These are phyloP conservation scores for Ceratocystis variospora DNA, from an alignment of 2,329 filamentous ascomycete genomes.

Conservation along the genomic window DNA sequence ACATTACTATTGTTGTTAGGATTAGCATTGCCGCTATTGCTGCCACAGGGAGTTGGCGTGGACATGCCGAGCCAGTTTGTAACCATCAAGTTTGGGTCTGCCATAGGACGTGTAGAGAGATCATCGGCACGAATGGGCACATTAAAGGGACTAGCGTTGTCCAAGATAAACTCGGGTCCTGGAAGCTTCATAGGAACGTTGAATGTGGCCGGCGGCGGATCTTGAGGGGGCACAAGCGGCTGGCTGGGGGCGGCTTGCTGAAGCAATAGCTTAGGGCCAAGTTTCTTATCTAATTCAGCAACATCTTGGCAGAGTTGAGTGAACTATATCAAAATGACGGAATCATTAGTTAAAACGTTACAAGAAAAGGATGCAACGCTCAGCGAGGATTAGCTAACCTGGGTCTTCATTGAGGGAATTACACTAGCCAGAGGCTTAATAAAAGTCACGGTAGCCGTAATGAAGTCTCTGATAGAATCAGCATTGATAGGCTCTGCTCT, in stretches of 20 bases:
- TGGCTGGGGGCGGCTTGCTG: background rate
- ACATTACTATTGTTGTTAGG: background rate
- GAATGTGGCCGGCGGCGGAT: background rate
- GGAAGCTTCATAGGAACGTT: background rate
- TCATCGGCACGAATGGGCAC: slow-evolving; percentile 3
- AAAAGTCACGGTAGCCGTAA: slow-evolving; percentile 27
- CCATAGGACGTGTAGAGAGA: background rate
- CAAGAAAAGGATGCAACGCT: background rate
- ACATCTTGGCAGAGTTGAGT: slow-evolving; percentile 10
- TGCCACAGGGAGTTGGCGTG: background rate
- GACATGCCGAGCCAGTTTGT: slow-evolving; percentile 8
- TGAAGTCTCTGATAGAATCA: slow-evolving; percentile 25
- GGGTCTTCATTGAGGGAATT: slow-evolving; percentile 20
- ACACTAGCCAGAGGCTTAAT: slow-evolving; percentile 25
- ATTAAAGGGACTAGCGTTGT: slow-evolving; percentile 11
- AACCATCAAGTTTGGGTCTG: background rate
- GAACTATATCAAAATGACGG: background rate
- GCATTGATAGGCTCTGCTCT: slow-evolving; percentile 26
- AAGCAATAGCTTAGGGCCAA: slow-evolving; percentile 2
- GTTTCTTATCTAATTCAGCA: slow-evolving; percentile 8
- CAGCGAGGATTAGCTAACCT: slow-evolving; percentile 12
- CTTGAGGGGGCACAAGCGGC: background rate
- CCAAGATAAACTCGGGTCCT: slow-evolving; percentile 9
- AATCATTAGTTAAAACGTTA: background rate
- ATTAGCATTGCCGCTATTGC: background rate